Percentiles rank a stretch among this genome's conserved stretches.
These are phyloP conservation scores for Trypanosoma mega DNA, from an alignment of 208 protist species.

Conservation along the genomic window DNA sequence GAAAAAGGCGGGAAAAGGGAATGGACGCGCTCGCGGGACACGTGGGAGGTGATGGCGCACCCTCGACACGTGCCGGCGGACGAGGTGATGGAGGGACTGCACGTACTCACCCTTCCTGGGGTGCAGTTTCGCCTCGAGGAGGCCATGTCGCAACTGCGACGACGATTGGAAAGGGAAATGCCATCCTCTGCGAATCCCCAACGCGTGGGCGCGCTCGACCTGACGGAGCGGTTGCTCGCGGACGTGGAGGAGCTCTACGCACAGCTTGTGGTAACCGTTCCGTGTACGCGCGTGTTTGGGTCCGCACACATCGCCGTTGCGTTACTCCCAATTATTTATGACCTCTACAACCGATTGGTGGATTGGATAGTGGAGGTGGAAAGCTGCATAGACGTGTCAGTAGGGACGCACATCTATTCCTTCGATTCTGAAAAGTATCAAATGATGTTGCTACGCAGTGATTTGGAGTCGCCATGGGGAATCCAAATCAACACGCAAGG, in stretches of 20 bases:
- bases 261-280: conserved; percentile 10
- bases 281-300: conserved; percentile 13
- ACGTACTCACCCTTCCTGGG: conserved; percentile 22
- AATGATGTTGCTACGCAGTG: conserved; percentile 9
- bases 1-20: too few species aligned
- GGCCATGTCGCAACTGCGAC: conserved; percentile 3
- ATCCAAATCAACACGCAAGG: conserved; percentile 15
- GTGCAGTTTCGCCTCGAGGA: conserved; percentile 20
- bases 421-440: conserved; percentile 13
- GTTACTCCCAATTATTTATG: conserved; percentile 16
- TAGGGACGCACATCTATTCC: neutral
- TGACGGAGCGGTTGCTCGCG: conserved; percentile 14
- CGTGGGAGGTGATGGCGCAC: neutral
- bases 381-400: neutral
- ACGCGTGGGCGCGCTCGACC: conserved; percentile 1
- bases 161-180: conserved; percentile 13
- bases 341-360: conserved; percentile 19
- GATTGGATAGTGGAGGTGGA: conserved; percentile 21
- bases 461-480: conserved; percentile 10
- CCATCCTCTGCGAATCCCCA: conserved; percentile 7
- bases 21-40: neutral
- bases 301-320: conserved; percentile 18
- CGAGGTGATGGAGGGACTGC: conserved; percentile 22
- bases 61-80: conserved; percentile 5
- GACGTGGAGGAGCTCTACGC: conserved; percentile 17